Percentiles rank a stretch among this genome's conserved stretches.
These are phyloP conservation scores for Oryza glumipatula DNA, from an alignment of 176 grass and related monocot species.

Conservation along the genomic window DNA sequence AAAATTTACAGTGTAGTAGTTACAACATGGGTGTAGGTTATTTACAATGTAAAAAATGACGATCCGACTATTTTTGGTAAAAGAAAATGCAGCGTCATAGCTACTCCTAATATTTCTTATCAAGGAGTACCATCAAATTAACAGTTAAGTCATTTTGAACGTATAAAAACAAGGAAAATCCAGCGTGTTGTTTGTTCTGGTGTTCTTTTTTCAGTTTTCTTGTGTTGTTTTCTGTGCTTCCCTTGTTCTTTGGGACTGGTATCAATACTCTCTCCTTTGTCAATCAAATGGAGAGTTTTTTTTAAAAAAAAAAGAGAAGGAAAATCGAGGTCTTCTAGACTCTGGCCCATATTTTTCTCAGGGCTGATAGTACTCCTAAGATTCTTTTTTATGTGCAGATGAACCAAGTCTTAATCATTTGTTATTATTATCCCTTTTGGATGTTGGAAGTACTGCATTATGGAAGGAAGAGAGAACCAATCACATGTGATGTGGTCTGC, in stretches of 20 bases:
- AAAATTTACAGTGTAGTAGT: too few relatives aligned
- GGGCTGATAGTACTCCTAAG: not conserved
- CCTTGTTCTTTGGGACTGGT: not conserved
- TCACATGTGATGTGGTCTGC: constrained; percentile 25
- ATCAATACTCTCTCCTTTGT: not conserved
- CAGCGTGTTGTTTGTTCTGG: not conserved
- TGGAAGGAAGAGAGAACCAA: not conserved
- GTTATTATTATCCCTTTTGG: not conserved
- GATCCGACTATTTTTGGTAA: too few relatives aligned
- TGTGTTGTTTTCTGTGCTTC: not conserved
- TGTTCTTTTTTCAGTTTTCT: not conserved
- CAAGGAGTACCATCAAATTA: not conserved
- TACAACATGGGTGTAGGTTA: too few relatives aligned
- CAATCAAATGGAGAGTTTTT: not conserved
- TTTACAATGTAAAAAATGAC: too few relatives aligned
- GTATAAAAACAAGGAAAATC: not conserved
- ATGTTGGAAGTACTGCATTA: not conserved
- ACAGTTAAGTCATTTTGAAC: not conserved
- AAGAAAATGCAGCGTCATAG: too few relatives aligned
- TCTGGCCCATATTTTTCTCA: not conserved
- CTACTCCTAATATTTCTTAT: not conserved
- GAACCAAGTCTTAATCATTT: constrained; percentile 7
- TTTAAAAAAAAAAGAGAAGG: not conserved
- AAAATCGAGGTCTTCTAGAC: not conserved
- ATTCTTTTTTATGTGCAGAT: not conserved